Conservation (phyloP, 805 yeast species). For the Metschnikowia corniflorae region DNA sequence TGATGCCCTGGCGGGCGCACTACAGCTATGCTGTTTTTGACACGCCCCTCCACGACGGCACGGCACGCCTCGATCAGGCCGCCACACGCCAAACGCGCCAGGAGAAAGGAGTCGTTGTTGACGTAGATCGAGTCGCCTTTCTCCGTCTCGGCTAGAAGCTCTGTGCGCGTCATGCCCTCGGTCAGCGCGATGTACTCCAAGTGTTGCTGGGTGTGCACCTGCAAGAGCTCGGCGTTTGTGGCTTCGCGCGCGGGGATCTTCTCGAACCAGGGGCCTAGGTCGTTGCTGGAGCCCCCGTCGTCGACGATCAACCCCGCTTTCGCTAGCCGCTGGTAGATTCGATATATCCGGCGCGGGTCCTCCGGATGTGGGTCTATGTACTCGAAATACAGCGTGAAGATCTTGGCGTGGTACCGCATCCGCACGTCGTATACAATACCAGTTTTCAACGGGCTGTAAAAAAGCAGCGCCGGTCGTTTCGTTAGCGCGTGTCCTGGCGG, state of each 20-base stretch:
- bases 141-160: conserved; percentile 77
- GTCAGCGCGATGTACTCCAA: conserved; percentile 72
- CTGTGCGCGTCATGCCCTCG: conserved; percentile 70
- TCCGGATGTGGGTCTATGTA: conserved; percentile 99
- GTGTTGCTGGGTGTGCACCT: conserved; percentile 83
- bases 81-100: conserved; percentile 93
- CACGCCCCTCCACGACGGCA: conserved; percentile 90
- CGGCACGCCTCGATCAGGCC: conserved; percentile 95
- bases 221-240: conserved; percentile 73
- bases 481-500: too few relatives aligned
- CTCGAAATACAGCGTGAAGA: conserved; percentile 86
- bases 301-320: conserved; percentile 89
- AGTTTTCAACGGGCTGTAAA: conserved; percentile 74
- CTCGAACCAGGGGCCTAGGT: conserved; percentile 81
- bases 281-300: conserved; percentile 63
- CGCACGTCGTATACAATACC: conserved; percentile 95
- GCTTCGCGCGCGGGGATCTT: conserved; percentile 93
- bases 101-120: conserved; percentile 81
- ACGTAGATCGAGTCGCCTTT: conserved; percentile 92
- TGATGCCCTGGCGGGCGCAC: conserved; percentile 99
- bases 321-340: conserved; percentile 89
- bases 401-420: conserved; percentile 95
- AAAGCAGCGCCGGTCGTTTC: too few relatives aligned
- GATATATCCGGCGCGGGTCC: conserved; percentile 92
- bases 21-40: conserved; percentile 88